These are phyloP conservation scores for Penicillium vulpinum DNA, from an alignment of 2,329 filamentous ascomycete species.

Conservation along the genomic window DNA sequence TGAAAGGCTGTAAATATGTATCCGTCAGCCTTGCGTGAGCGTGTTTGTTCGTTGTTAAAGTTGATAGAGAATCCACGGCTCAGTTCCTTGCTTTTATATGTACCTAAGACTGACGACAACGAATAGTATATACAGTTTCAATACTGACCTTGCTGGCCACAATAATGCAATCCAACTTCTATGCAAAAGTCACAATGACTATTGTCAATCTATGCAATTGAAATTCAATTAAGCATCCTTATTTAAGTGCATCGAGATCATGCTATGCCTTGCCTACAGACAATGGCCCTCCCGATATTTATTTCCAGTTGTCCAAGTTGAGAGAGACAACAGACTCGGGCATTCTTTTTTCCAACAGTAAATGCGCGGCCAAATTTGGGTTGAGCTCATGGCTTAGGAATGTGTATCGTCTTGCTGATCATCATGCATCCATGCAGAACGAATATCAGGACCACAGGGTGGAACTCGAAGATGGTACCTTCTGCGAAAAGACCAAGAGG, in stretches of 20 bases:
- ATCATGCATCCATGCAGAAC: constrained; percentile 88
- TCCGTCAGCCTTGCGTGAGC: neutral
- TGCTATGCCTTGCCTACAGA: constrained; percentile 15
- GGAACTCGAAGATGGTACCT: constrained; percentile 74
- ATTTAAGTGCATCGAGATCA: constrained; percentile 20
- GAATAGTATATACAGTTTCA: neutral
- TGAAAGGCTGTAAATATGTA: neutral
- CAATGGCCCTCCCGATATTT: constrained; percentile 14
- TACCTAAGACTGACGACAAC: neutral
- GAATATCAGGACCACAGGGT: constrained; percentile 79
- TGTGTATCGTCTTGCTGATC: constrained; percentile 91
- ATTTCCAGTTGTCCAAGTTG: constrained; percentile 21
- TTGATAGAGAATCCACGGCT: neutral
- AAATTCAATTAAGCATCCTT: constrained; percentile 15
- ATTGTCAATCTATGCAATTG: constrained; percentile 13
- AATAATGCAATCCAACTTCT: neutral
- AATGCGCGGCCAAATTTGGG: constrained; percentile 12
- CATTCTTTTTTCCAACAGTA: constrained; percentile 12
- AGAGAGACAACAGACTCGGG: constrained; percentile 15
- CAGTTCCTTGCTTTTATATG: neutral
- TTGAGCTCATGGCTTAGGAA: constrained; percentile 71
- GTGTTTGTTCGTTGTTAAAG: neutral
- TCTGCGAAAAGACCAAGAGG: constrained; percentile 70
- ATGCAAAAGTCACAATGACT: constrained; percentile 2
- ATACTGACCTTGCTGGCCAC: neutral